phyloP scores from a whole-genome alignment of 768 basidiomycete species.

The Grammothele lineata region DNA sequence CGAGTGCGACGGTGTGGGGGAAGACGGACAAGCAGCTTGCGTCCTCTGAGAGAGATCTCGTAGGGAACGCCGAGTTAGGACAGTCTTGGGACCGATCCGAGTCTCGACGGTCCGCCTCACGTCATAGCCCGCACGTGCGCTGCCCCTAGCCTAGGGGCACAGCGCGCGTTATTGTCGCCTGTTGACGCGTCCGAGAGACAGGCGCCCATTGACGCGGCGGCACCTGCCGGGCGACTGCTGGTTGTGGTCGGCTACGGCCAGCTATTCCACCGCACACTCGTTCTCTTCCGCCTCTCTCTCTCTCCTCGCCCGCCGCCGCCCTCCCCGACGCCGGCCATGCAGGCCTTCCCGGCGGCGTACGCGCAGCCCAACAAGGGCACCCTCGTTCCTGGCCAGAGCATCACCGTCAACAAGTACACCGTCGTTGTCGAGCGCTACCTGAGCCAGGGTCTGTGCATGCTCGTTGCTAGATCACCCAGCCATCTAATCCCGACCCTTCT shows the following conservation, averaged over 20 bases:
- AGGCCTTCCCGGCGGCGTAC: constrained; percentile 42
- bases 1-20: not conserved
- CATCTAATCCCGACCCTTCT: constrained; percentile 11
- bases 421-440: constrained; percentile 95
- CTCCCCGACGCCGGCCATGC: constrained; percentile 35
- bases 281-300: too few relatives aligned
- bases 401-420: constrained; percentile 83
- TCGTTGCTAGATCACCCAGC: constrained; percentile 8
- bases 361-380: constrained; percentile 54
- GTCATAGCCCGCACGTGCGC: constrained; percentile 1
- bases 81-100: too few relatives aligned
- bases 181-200: constrained; percentile 7
- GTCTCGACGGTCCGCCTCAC: too few relatives aligned
- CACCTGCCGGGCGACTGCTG: not conserved
- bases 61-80: not conserved
- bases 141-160: constrained; percentile 6
- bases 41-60: constrained; percentile 7
- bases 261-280: not conserved
- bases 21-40: not conserved
- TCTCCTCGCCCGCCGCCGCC: not conserved
- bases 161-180: constrained; percentile 9
- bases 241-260: constrained; percentile 11
- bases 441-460: constrained; percentile 68
- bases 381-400: constrained; percentile 76
- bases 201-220: not conserved